Evolutionary conservation across 1,284 basidiomycete genomes (phyloP).

Genomic region (Ustilago tritici): DNA sequence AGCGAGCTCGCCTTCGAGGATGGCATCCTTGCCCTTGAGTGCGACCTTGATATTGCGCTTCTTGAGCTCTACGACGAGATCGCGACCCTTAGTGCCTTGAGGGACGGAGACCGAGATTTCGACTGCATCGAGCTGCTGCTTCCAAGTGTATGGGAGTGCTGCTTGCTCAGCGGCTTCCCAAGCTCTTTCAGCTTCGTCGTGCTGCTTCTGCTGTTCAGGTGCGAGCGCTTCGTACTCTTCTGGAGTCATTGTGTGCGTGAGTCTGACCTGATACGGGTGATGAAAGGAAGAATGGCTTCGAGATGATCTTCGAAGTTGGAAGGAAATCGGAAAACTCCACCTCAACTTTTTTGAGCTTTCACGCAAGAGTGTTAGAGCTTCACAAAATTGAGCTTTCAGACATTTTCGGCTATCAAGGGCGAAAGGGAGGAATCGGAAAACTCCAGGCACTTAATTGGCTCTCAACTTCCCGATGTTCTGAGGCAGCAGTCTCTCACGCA

Average conservation of each 20-base stretch:
- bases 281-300: neutral
- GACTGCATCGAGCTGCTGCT: constrained; percentile 87
- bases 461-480: constrained; percentile 25
- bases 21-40: constrained; percentile 85
- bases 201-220: constrained; percentile 79
- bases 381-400: neutral
- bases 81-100: constrained; percentile 83
- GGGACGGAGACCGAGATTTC: constrained; percentile 86
- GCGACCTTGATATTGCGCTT: constrained; percentile 86
- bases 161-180: constrained; percentile 85
- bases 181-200: constrained; percentile 78
- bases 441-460: constrained; percentile 3
- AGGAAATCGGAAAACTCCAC: constrained; percentile 20
- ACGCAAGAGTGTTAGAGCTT: neutral
- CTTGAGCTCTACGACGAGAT: constrained; percentile 81
- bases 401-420: neutral
- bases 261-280: neutral
- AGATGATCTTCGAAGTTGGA: neutral
- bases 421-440: constrained; percentile 16
- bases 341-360: constrained; percentile 15
- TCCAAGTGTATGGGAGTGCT: constrained; percentile 90
- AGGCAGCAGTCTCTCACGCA: constrained; percentile 10
- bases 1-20: constrained; percentile 84
- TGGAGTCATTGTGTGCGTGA: constrained; percentile 74
- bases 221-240: constrained; percentile 82